Conservation (phyloP, 2,329 filamentous ascomycete genomes). For the Mycosphaerella sp. region DNA sequence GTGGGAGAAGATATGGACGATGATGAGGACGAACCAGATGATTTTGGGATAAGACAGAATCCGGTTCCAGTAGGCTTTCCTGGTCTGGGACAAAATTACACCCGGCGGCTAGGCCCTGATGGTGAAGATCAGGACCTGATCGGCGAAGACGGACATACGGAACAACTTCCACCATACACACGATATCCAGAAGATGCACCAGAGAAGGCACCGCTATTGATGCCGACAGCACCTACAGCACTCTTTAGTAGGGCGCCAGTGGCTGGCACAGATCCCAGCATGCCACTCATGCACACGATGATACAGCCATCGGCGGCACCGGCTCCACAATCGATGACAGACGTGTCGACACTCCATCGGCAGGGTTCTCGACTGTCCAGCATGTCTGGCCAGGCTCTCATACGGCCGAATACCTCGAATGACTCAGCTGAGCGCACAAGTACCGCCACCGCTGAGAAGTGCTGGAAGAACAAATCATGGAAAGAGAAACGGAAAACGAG, state of each 20-base stretch:
- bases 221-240: conserved; percentile 27
- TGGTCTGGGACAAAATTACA: conserved; percentile 57
- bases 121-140: conserved; percentile 86
- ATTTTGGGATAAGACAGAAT: conserved; percentile 32
- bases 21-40: conserved; percentile 29
- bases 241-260: conserved; percentile 32
- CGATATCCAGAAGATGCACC: conserved; percentile 69
- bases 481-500: conserved; percentile 35
- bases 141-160: conserved; percentile 78
- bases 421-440: conserved; percentile 4
- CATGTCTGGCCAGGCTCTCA: conserved; percentile 4
- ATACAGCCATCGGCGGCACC: conserved; percentile 28
- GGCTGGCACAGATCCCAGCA: conserved; percentile 30
- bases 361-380: conserved; percentile 1
- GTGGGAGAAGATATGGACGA: conserved; percentile 55
- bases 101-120: conserved; percentile 65
- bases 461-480: conserved; percentile 36
- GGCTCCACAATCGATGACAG: conserved; percentile 32
- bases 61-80: conserved; percentile 66
- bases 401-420: conserved; percentile 4
- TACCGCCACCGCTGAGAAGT: conserved; percentile 6
- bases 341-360: conserved; percentile 25
- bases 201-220: conserved; percentile 48
- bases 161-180: conserved; percentile 87
- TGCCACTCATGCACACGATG: conserved; percentile 32